Evolutionary conservation across 768 basidiomycete species (phyloP).

Genomic region (Multifurca ochricompacta): DNA sequence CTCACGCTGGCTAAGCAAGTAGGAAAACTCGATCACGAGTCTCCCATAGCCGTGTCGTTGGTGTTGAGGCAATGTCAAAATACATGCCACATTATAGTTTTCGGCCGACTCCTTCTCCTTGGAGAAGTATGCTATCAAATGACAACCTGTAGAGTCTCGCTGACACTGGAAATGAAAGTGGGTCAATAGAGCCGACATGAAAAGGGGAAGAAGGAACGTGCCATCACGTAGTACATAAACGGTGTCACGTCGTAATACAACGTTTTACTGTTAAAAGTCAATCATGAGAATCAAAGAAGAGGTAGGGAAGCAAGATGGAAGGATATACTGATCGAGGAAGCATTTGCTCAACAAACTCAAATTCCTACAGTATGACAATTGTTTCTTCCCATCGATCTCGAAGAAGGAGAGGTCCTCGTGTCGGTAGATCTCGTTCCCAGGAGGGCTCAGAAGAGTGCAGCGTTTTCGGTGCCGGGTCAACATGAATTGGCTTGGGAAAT

Average conservation of each 20-base stretch:
- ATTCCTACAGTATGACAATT: conserved; percentile 95
- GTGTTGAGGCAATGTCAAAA: conserved; percentile 96
- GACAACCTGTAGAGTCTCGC: conserved; percentile 85
- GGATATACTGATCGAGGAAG: conserved; percentile 91
- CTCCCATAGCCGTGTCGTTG: conserved; percentile 96
- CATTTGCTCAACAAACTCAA: conserved; percentile 94
- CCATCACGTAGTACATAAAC: conserved; percentile 99
- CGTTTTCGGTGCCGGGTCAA: conserved; percentile 84
- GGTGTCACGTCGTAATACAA: conserved; percentile 99
- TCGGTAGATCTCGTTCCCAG: conserved; percentile 99
- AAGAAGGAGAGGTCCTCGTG: conserved; percentile 96
- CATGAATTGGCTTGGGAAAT: conserved; percentile 87
- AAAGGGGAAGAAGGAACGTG: conserved; percentile 28
- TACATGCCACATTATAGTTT: conserved; percentile 98
- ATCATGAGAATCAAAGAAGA: neutral
- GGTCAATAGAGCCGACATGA: neutral
- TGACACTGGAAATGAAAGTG: conserved; percentile 43
- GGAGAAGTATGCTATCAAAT: conserved; percentile 96
- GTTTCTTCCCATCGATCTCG: conserved; percentile 96
- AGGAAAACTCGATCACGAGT: conserved; percentile 94
- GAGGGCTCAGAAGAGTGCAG: conserved; percentile 88
- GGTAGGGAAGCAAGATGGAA: neutral
- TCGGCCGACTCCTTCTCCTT: conserved; percentile 99
- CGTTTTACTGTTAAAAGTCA: conserved; percentile 62
- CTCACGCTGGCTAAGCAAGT: conserved; percentile 95